Percentiles rank a stretch among this genome's conserved stretches.
Evolutionary conservation across 139 green algal species (phyloP).

Genomic region (Chlamydomonas incerta): DNA sequence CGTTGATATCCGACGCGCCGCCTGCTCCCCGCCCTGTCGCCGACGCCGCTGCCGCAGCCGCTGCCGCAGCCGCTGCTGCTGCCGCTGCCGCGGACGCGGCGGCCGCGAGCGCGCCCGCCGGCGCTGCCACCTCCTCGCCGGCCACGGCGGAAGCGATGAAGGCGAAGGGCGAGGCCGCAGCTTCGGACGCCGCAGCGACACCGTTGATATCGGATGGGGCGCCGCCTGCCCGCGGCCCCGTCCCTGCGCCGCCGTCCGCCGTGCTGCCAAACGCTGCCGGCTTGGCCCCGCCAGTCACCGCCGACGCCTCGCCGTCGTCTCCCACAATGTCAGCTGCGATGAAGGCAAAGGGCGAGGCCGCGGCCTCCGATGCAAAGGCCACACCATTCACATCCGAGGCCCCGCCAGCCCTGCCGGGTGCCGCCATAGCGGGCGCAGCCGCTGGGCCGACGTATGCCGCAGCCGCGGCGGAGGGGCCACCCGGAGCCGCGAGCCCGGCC

Average conservation of each 20-base stretch:
- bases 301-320: too few species aligned
- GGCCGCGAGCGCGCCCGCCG: too few species aligned
- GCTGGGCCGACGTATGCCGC: background rate
- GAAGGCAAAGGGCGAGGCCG: background rate
- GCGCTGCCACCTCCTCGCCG: background rate
- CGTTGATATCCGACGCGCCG: background rate
- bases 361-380: background rate
- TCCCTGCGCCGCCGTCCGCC: too few species aligned
- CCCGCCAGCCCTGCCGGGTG: too few species aligned
- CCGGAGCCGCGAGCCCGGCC: background rate
- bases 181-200: background rate
- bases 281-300: too few species aligned
- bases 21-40: too few species aligned
- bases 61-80: background rate
- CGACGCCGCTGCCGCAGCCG: too few species aligned
- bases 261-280: too few species aligned
- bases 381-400: background rate
- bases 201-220: background rate
- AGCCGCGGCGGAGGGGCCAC: background rate
- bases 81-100: too few species aligned
- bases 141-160: background rate
- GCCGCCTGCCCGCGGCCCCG: too few species aligned
- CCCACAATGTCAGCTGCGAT: too few species aligned
- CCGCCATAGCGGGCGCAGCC: too few species aligned
- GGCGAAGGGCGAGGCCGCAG: background rate